Base-by-base conservation (phyloP, 306 rosid genomes). In the Prunus kanzakura region DNA sequence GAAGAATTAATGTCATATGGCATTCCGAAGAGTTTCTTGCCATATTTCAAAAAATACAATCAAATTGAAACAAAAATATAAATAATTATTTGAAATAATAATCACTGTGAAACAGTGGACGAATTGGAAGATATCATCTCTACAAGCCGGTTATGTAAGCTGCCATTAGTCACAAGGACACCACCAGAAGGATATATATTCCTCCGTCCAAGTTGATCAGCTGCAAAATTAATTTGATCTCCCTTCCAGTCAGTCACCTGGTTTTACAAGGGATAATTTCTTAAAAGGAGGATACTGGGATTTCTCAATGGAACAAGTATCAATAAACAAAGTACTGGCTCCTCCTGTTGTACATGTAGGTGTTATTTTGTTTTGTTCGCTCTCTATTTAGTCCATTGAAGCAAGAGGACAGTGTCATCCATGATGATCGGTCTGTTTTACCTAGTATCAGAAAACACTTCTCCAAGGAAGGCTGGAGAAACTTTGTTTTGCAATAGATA, bases 241-340 rank as follows among this genome's bases (percentile, higher is more conserved):
- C 97, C 97, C 46, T 80, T 50, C 97, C 98, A 90, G 84, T 91
- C 97, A 55, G 91, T 86, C 61, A 85, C 91, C 97, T 94, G 83
- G 75, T 85, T 74, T 63, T 15, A 76, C 62, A 67, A 60, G 64
- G 45, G 76, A 43, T 41, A 27, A 57, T 69, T 68, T 69, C 74
- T 78, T 45, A 43, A 22, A 55, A 25, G 50, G 50, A 78, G 71
- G 62, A 49, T 38, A 45, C 12, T n/a, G 22, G 2, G 57, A 18
- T 15, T 58, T 58, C 25, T 58, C 74, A 50, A 18, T 7, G 7
- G 64, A 54, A 20, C 1, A 56, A 72, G 67, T 57, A 3, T 65
- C 20, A 55, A 25, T 8, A 18, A 35, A 29, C 14, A 14, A 25
- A 38, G 9, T 38, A 38, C 2, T 38, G 43, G 43, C 43, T 38